Conservation (phyloP, 495 filamentous ascomycete species). For the Talaromyces liani region DNA sequence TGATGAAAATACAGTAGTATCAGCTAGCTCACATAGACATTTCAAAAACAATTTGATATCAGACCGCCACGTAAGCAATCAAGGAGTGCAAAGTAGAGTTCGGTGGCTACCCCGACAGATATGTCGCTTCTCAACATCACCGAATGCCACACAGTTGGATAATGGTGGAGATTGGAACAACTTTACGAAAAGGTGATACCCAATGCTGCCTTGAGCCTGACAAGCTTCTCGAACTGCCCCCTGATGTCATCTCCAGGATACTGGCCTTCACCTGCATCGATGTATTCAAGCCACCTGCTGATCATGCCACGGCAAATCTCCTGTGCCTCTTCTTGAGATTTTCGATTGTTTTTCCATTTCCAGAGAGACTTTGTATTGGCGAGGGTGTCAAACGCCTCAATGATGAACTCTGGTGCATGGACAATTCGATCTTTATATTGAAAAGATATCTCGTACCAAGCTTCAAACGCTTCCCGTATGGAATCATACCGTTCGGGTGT, state of each 20-base stretch:
- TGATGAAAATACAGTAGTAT: too few relatives aligned
- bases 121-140: too few relatives aligned
- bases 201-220: neutral
- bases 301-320: neutral
- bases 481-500: neutral
- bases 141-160: too few relatives aligned
- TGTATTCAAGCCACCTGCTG: neutral
- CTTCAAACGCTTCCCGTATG: neutral
- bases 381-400: neutral
- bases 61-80: too few relatives aligned
- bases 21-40: too few relatives aligned
- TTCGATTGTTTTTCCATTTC: neutral
- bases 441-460: neutral
- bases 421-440: neutral
- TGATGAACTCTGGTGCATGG: neutral
- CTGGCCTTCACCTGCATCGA: neutral
- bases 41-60: too few relatives aligned
- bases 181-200: neutral
- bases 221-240: neutral
- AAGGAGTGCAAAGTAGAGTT: too few relatives aligned
- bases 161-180: too few relatives aligned
- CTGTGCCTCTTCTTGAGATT: neutral
- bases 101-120: too few relatives aligned
- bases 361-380: neutral
- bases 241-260: neutral